Evolutionary conservation across 805 yeast genomes (phyloP), one percentile per base, ranked within the genome.

Genomic region (Nematodospora valgi): DNA sequence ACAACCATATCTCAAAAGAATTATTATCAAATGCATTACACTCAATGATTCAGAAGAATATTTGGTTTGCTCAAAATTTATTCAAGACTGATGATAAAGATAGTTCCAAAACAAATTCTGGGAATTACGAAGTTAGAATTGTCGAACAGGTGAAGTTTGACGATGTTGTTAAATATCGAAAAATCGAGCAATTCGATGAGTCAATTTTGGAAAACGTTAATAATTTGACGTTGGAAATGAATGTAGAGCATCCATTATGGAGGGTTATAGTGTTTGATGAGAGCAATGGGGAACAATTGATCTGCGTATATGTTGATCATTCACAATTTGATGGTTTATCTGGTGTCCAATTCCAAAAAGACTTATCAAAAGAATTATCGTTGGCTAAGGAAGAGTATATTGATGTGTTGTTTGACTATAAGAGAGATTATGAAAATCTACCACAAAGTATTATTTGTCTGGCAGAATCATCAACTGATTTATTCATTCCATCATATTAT

Each of bases 321-420:
- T 23, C 53, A 4, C 34, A 56, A 10, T 53, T 46, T 30, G 68
- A 62, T 43, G 69, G 67, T 3, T 42, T 47, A 7, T 50, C 62
- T 3, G 64, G 58, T 1, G 41, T 43, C 12, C 49, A 47, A 32
- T 57, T 63, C 38, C 64, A 59, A 24, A 42, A 44, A 16, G 49
- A 51, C 15, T 45, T 61, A 18, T 32, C 46, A 10, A 28, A 39
- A 14, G 48, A 46, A 24, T 27, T 48, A 36, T 42, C 36, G 9
- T 15, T 3, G 18, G 37, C 39, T n/a, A 8, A 16, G 5, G 37
- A 43, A 10, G 29, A 19, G 5, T 40, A 23, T 16, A 20, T 30
- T 4, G 32, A 38, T 9, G 36, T 27, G 15, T 26, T 43, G 13
- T 43, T 37, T 17, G 24, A 34, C 14, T 41, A 41, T 27, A 18